These are phyloP conservation scores for Septoria petroselini DNA, from an alignment of 2,329 filamentous ascomycete species.

Conservation along the genomic window DNA sequence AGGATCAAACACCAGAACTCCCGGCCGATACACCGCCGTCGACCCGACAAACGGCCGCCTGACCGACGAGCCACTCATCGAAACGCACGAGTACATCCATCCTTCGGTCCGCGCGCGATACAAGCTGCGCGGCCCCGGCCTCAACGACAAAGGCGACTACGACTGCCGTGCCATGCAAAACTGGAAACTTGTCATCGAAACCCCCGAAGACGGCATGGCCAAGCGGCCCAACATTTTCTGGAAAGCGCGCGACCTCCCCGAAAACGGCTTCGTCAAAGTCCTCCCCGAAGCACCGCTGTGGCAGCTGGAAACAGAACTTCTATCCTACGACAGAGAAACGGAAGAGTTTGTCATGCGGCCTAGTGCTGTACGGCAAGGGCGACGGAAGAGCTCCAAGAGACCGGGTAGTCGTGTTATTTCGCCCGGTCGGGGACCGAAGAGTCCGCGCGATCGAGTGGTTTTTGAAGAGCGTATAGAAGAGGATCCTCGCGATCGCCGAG, in stretches of 20 bases:
- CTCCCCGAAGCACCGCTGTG: conserved; percentile 48
- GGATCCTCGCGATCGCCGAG: not conserved
- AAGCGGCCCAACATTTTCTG: conserved; percentile 44
- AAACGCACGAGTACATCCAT: conserved; percentile 54
- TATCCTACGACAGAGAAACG: conserved; percentile 42
- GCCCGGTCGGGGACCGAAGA: conserved; percentile 4
- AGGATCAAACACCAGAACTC: conserved; percentile 46
- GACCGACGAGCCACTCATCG: conserved; percentile 45
- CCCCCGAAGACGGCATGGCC: conserved; percentile 35
- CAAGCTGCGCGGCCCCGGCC: conserved; percentile 47
- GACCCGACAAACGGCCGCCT: conserved; percentile 44
- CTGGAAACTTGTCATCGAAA: conserved; percentile 50
- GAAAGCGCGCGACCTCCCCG: conserved; percentile 40
- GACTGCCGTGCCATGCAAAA: conserved; percentile 44
- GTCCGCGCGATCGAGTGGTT: not conserved
- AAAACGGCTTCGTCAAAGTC: conserved; percentile 39
- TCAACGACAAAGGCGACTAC: conserved; percentile 47
- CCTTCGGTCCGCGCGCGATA: conserved; percentile 48
- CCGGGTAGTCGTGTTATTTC: conserved; percentile 10
- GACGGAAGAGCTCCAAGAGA: conserved; percentile 21
- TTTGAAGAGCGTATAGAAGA: conserved; percentile 6
- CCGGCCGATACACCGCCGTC: conserved; percentile 47
- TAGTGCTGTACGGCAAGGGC: conserved; percentile 18
- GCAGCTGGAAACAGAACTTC: conserved; percentile 45
- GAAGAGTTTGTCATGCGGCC: conserved; percentile 41